These are phyloP conservation scores for Blastocystis sp. DNA, from an alignment of 352 stramenopile genomes.

Conservation along the genomic window DNA sequence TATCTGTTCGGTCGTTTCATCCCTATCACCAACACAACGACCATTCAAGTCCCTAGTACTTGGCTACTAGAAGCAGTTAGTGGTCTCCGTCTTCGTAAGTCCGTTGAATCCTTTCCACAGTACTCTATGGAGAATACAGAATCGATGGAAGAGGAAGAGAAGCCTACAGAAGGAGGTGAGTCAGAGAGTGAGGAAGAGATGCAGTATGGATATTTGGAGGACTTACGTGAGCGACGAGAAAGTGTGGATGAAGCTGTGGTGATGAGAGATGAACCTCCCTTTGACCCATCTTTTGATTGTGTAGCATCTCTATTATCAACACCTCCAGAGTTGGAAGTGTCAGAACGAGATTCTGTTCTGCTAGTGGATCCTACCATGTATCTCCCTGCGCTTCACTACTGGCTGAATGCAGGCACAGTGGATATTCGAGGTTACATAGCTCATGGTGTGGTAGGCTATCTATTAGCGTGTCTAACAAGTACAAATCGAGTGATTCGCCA, in stretches of 20 bases:
- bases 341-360: neutral
- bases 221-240: neutral
- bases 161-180: neutral
- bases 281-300: slow-evolving; percentile 32
- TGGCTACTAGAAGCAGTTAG: slow-evolving; percentile 53
- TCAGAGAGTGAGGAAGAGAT: slow-evolving; percentile 35
- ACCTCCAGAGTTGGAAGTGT: neutral
- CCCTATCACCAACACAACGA: neutral
- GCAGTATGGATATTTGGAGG: neutral
- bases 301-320: neutral
- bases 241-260: neutral
- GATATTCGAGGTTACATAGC: neutral
- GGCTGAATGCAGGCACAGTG: neutral
- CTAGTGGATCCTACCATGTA: slow-evolving; percentile 60
- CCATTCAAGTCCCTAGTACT: neutral
- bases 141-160: slow-evolving; percentile 52
- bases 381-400: slow-evolving; percentile 58
- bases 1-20: slow-evolving; percentile 56
- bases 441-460: slow-evolving; percentile 38
- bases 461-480: slow-evolving; percentile 29
- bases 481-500: neutral
- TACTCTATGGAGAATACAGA: neutral
- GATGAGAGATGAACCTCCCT: neutral
- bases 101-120: slow-evolving; percentile 29
- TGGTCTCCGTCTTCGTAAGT: slow-evolving; percentile 39